Base-by-base conservation (phyloP, 441 rosid genomes). In the Cnidoscolus chayamansa region DNA sequence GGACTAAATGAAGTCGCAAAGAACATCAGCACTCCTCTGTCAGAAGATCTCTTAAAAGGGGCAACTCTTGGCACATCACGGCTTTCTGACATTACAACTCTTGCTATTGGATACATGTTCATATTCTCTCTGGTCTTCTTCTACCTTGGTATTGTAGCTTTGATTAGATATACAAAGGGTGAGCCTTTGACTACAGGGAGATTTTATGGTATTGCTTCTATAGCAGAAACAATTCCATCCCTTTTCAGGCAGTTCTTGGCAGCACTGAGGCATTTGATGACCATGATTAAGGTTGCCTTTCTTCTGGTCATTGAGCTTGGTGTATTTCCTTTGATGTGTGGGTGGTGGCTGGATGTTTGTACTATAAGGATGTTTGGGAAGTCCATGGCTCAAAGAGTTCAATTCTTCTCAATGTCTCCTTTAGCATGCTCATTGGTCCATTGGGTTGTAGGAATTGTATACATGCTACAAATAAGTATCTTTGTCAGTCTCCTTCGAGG, bases 321-420 rank as follows among this genome's bases (percentile, higher is more conserved):
- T 79, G 98, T 95, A 73, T 95, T 95, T 67, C 99, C 99, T 48
- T 83, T 95, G 84, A 93, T 95, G 98, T 93, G 98, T 82, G 99
- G 99, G 65, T 95, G 99, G 99, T 95, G 99, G 99, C 79, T 95
- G 57, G 99, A 95, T 89, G 89, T 91, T 62, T 95, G 99, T 76
- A 95, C 99, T 0, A 82, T 91, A 68, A 84, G 91, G 86, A 91
- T 95, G 97, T 95, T 93, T 84, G 97, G 97, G 77, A 95, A 88
- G 84, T 84, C 98, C 15, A 91, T 95, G 98, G 81, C 92, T 74
- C 89, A 90, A 66, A 87, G 99, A 74, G 90, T 89, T 67, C 93
- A 87, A 37, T 95, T 90, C 83, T 89, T 91, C 64, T 83, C 95
- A 62, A 76, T 88, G 65, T 93, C 97, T 80, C 99, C 99, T 54